A percentile compares a stretch with the other conserved stretches of the same genome.
Conservation (phyloP, 108 stramenopile species). For the Epithemia pelagica region DNA sequence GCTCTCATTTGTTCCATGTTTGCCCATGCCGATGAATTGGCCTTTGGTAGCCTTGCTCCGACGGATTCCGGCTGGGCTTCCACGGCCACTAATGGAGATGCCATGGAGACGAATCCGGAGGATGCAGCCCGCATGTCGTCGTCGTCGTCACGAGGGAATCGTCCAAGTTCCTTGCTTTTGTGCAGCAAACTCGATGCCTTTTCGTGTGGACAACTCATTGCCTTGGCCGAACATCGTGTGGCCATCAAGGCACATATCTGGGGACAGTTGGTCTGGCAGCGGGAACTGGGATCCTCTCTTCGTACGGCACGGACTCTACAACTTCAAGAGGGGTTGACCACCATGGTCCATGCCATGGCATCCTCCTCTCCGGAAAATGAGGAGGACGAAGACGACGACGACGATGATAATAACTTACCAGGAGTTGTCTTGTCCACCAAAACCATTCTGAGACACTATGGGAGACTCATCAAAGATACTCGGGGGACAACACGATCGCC, state of each 20-base stretch:
- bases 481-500: neutral
- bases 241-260: constrained; percentile 66
- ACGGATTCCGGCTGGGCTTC: constrained; percentile 9
- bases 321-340: constrained; percentile 35
- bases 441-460: constrained; percentile 60
- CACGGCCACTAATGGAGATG: constrained; percentile 18
- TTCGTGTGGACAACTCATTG: constrained; percentile 75
- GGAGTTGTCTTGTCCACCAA: constrained; percentile 40
- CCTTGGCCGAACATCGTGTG: constrained; percentile 76
- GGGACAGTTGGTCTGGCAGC: constrained; percentile 62
- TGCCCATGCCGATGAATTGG: constrained; percentile 73
- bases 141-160: constrained; percentile 43
- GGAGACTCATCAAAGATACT: neutral
- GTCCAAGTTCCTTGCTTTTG: constrained; percentile 59
- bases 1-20: constrained; percentile 63
- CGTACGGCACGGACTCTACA: constrained; percentile 25
- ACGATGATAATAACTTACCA: constrained; percentile 4
- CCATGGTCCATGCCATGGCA: constrained; percentile 2
- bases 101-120: neutral
- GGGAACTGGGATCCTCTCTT: constrained; percentile 23
- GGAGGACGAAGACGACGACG: constrained; percentile 14
- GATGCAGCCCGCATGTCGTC: neutral
- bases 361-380: neutral
- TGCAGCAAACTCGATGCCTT: constrained; percentile 72
- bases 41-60: constrained; percentile 39